These are phyloP conservation scores for Pythium insidiosum DNA, from an alignment of 352 stramenopile species.

Conservation along the genomic window DNA sequence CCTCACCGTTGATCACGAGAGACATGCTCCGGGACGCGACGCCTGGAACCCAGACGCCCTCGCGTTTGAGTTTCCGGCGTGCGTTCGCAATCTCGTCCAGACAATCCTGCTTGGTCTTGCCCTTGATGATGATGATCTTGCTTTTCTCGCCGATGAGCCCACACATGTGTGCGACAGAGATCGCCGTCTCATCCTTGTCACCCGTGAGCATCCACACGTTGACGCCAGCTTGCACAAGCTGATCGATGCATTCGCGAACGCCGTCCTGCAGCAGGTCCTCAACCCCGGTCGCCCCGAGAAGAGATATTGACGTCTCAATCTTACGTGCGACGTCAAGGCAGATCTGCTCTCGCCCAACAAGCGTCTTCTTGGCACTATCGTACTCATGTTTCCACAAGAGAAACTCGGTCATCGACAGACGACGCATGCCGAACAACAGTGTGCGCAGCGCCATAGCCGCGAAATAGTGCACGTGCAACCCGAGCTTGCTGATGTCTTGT, in stretches of 20 bases:
- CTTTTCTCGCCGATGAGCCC: conserved; percentile 80
- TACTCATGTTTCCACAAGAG: conserved; percentile 66
- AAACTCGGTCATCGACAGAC: conserved; percentile 54
- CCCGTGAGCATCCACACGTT: conserved; percentile 99
- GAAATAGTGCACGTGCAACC: conserved; percentile 82
- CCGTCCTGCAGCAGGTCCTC: conserved; percentile 97
- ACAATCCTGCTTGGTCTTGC: conserved; percentile 69
- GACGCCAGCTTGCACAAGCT: conserved; percentile 92
- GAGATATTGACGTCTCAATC: conserved; percentile 78
- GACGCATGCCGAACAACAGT: conserved; percentile 73
- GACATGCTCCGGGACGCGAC: conserved; percentile 66
- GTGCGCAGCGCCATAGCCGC: conserved; percentile 83
- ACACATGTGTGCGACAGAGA: conserved; percentile 97
- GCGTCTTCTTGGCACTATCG: conserved; percentile 51
- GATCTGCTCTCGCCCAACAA: conserved; percentile 48
- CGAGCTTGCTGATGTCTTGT: conserved; percentile 70
- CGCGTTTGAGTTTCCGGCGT: conserved; percentile 59
- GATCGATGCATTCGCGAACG: conserved; percentile 94
- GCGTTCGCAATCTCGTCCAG: conserved; percentile 76
- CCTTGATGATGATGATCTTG: conserved; percentile 81
- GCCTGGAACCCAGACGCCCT: conserved; percentile 72
- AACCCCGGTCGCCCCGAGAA: conserved; percentile 94
- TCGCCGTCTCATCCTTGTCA: conserved; percentile 98
- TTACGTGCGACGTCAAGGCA: conserved; percentile 63
- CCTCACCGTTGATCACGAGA: conserved; percentile 78